Base-by-base conservation (phyloP, 2,329 filamentous ascomycete species). In the Bipolaris oryzae region DNA sequence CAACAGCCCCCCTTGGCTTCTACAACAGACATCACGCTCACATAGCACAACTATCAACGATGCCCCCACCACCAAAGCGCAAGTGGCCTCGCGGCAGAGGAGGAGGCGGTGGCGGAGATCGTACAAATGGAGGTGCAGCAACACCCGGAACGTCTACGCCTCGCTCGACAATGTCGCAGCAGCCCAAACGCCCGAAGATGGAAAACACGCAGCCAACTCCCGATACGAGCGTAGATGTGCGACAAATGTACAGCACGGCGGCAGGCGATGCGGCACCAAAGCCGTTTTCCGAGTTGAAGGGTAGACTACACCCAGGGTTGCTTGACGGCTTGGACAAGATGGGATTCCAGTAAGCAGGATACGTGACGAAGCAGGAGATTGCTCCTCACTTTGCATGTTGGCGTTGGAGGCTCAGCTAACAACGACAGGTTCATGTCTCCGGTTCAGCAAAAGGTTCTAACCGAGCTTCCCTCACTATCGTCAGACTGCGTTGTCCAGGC, bases 401-500 rank as follows among this genome's bases (percentile, higher is more conserved):
- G 15, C n/a, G 5, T 37, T 21, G 11, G 11, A 11, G 25, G 20
- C 28, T 34, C 28, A 44, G 46, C 66, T 69, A 52, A 64, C 54
- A 4, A 31, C 15, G 18, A 39, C 53, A 77, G 74, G 45, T 76
- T 68, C 62, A 83, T 84, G 82, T 81, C 80, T 6, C 81, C 82
- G 2, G 83, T 85, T 11, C 83, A 85, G 63, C 78, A 82, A 48
- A 81, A 80, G 66, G 81, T 84, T 5, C 71, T 85, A 53, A 80
- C 74, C 2, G 78, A 83, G 57, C 74, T 85, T 23, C 81, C 82
- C 7, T 75, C 69, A 37, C 78, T 79, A 69, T 77, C 76, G 37
- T 78, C 78, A 44, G 82, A 85, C 64, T 84, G 82, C 59, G 78
- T 85, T 33, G 84, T 84, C 31, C 82, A 84, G 60, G 79, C 80